Base-by-base conservation (phyloP, 495 filamentous ascomycete genomes). In the Parachaetomium inaequale region DNA sequence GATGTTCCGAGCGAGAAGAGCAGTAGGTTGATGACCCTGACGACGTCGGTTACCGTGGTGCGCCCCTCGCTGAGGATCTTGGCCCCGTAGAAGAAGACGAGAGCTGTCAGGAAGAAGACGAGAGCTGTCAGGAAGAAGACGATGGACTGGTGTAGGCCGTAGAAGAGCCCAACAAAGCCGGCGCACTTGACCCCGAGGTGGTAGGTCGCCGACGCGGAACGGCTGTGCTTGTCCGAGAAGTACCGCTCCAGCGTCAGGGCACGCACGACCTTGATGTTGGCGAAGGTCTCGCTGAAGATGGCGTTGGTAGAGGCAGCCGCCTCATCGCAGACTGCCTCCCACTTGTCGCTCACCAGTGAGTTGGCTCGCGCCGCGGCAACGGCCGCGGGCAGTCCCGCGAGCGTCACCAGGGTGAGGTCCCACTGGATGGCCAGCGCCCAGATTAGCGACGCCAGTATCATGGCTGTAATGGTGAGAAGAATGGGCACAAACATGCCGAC, bases 61-160 rank as follows among this genome's bases (percentile, higher is more conserved):
- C 63, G 75, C 2, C 76, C 68, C 10, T 69, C 70, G 6, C 78
- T 75, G 38, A 86, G 81, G 10, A 96, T 75, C 4, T 83, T 72
- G 0, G 89, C 82, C 5, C 90, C 91, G 70, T 90, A 94, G 74
- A 88, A 96, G 71, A 95, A 94, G 19, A 96, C 83, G 23, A 96
- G 71, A 0, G 92, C 91, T n/a, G 83, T 87, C 36, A 89, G 78
- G 71, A 92, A 92, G 62, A 86, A 81, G 28, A 86, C 79, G 15
- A 82, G 71, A 0, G 92, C 91, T n/a, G 83, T 87, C 36, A 89
- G 78, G 71, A 92, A 92, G 62, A 86, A 81, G 28, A 86, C 79
- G 15, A 82, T 79, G 2, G 87, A 85, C 68, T 93, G 87, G 23
- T 87, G 82, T 21, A 93, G 70, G 3, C 94, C 94, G 71, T 86